Evolutionary conservation across 1,139 yeast genomes (phyloP), one percentile per base, ranked within the genome.

Genomic region (Geotrichum cucujoidarum): DNA sequence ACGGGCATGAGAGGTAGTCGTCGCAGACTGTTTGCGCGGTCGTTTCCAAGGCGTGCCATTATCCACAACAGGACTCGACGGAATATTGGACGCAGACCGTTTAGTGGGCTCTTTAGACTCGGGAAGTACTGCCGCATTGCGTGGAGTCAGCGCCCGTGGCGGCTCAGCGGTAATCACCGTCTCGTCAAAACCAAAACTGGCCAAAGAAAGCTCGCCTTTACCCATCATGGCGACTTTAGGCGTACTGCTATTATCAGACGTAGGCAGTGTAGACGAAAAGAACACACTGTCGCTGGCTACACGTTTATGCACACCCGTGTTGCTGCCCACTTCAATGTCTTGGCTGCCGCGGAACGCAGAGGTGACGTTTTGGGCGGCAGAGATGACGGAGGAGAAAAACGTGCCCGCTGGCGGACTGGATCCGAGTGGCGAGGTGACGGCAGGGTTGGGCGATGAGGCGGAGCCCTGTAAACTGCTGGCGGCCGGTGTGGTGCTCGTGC

Each of bases 161-260:
- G 42, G 42, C 10, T 39, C 33, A 17, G 30, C 10, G 8, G 24
- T 29, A 16, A 29, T 17, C 4, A 22, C 27, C 8, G 11, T 17
- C 10, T 33, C 21, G 14, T 33, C 37, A 17, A 45, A 36, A 17
- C 49, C 49, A 14, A 45, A 25, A 24, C 45, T 40, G n/a, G 45
- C 41, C 16, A 45, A 29, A 8, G 49, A 45, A n/a, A 45, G 45
- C 7, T 45, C 49, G 8, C 49, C 49, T 30, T 45, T 20, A n/a
- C 49, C 49, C 35, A 45, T 16, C 33, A 32, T 46, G 13, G 42
- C 30, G 16, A 33, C 20, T 10, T 27, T 11, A 10, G 47, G 8
- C 17, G 22, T 20, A 4, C 16, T 20, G 18, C 20, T 32, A 6
- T 43, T 41, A 10, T 10, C 20, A 7, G 30, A 31, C 11, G 17